These are phyloP conservation scores for Spergularia bocconei DNA, from an alignment of 148 eudicot species.

Conservation along the genomic window DNA sequence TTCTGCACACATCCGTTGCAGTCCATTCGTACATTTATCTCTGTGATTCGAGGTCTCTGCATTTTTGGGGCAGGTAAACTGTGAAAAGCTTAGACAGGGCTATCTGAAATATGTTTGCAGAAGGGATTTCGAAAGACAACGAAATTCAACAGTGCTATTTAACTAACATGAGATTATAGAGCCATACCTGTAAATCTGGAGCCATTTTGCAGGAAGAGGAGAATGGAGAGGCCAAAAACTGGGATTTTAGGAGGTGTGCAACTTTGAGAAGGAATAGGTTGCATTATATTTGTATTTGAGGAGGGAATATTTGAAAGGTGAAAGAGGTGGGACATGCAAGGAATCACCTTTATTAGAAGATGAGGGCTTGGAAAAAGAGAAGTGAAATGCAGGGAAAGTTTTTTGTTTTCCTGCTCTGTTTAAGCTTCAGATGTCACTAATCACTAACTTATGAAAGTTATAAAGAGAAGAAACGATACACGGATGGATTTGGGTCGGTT, in stretches of 20 bases:
- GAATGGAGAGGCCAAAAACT: conserved; percentile 21
- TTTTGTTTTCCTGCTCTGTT: conserved; percentile 8
- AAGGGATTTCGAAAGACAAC: not conserved
- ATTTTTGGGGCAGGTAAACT: conserved; percentile 29
- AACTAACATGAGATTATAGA: not conserved
- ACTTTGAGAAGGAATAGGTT: conserved; percentile 25
- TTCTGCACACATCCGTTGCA: conserved; percentile 95
- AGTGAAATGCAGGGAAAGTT: conserved; percentile 9
- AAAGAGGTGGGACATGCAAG: conserved; percentile 65
- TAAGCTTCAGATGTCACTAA: conserved; percentile 19
- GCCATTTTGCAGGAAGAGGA: conserved; percentile 38
- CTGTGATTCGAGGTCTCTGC: conserved; percentile 81
- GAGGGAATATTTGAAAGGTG: conserved; percentile 69
- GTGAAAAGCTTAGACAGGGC: conserved; percentile 15
- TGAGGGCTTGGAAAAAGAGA: conserved; percentile 21
- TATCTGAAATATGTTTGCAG: conserved; percentile 12
- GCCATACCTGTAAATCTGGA: conserved; percentile 58
- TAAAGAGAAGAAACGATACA: not conserved
- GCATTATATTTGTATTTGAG: conserved; percentile 46
- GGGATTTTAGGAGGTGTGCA: conserved; percentile 27
- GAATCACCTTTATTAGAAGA: conserved; percentile 49
- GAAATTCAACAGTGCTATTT: not conserved
- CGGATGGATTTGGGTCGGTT: not conserved
- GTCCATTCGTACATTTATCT: conserved; percentile 86
- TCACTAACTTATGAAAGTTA: conserved; percentile 11